Base-by-base conservation (phyloP, 768 basidiomycete genomes). In the Tricholoma flavovirens region DNA sequence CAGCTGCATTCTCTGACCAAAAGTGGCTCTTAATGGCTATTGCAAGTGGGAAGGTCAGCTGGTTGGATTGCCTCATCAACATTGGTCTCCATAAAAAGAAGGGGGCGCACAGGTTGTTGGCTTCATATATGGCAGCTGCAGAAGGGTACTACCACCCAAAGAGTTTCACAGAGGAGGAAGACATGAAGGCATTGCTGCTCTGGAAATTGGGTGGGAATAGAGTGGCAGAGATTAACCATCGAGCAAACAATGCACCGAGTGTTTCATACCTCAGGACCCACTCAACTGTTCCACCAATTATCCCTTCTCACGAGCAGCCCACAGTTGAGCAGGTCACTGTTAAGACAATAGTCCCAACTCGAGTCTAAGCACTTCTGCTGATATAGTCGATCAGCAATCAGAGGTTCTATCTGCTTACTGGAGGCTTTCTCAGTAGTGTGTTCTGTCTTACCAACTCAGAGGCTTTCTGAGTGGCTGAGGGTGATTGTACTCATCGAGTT, bases 201-300 rank as follows among this genome's bases (percentile, higher is more conserved):
- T 67, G 59, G 66, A 53, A 51, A 19, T 12, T 70, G 26, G 67
- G 54, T n/a, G 67, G 69, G 1, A 57, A 55, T 22, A 22, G 63
- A 0, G 45, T 67, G 10, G 64, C 65, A 10, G 56, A 62, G 3
- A 58, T 71, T 22, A 61, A 53, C 17, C 64, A 69, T 49, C 58
- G 53, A 22, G 58, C 69, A 3, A 15, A 55, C 4, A 22, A 17
- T 10, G 58, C 49, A 46, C 69, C 62, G 0, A 55, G 60, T 12
- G 21, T 62, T 2, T 56, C 57, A 0, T 64, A 57, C 15, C 54
- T 69, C 8, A 38, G 57, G 2, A 57, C 19, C 3, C 46, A 55
- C 1, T 57, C 58, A 14, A 60, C 56, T 15, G 56, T 67, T 0
- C 64, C 66, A 0, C 58, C 48, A 0, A 35, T 69, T 10, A 36